Conservation (phyloP, 2,329 filamentous ascomycete genomes). For the Tolypocladium tropicale region DNA sequence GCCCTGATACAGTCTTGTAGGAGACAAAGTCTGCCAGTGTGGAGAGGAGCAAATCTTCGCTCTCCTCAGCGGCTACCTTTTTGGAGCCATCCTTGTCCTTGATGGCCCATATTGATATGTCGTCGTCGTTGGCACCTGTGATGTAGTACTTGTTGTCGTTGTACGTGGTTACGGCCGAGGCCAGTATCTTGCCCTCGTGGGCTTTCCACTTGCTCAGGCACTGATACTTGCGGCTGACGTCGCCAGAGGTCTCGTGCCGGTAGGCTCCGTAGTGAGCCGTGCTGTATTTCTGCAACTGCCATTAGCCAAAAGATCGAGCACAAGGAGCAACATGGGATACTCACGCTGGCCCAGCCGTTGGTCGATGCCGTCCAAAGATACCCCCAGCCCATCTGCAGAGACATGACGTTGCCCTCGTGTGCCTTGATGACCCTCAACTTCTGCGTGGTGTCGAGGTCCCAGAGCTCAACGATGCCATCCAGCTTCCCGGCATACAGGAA, state of each 20-base stretch:
- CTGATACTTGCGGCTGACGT: slow-evolving; percentile 71
- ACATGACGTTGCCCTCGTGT: slow-evolving; percentile 73
- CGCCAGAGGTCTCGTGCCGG: slow-evolving; percentile 33
- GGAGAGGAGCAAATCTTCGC: slow-evolving; percentile 49
- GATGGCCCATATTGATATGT: slow-evolving; percentile 81
- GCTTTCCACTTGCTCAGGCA: slow-evolving; percentile 70
- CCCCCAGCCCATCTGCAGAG: slow-evolving; percentile 75
- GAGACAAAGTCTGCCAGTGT: slow-evolving; percentile 79
- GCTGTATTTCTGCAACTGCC: slow-evolving; percentile 46
- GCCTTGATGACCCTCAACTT: slow-evolving; percentile 78
- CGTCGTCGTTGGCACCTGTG: slow-evolving; percentile 87
- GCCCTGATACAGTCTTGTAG: slow-evolving; percentile 84
- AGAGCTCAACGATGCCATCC: slow-evolving; percentile 82
- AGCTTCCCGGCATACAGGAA: slow-evolving; percentile 88
- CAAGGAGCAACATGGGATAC: slow-evolving; percentile 11
- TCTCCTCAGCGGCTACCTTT: slow-evolving; percentile 25
- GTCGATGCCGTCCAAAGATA: slow-evolving; percentile 81
- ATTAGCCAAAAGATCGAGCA: not conserved
- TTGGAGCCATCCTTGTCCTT: slow-evolving; percentile 23
- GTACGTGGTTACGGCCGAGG: slow-evolving; percentile 65
- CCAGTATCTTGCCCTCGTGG: slow-evolving; percentile 77
- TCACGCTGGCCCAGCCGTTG: slow-evolving; percentile 75
- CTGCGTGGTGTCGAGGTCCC: slow-evolving; percentile 93
- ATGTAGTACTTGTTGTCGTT: slow-evolving; percentile 75
- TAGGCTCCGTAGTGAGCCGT: slow-evolving; percentile 54